phyloP scores from a whole-genome alignment of 768 basidiomycete genomes.

The Lentinula sp. region DNA sequence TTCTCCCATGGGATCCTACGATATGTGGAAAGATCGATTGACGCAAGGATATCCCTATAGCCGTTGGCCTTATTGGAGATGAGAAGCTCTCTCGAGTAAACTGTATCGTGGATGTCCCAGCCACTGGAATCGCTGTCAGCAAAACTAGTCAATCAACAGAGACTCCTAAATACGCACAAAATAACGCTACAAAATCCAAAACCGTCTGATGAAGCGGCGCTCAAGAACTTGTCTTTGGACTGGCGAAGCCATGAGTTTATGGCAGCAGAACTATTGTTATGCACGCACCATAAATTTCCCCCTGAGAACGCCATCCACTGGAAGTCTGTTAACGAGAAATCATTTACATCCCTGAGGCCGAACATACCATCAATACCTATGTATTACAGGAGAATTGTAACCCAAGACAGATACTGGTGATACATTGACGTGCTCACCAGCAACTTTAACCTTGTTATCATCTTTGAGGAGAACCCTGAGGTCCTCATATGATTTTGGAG shows the following conservation, averaged over 20 bases:
- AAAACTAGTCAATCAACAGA: not conserved
- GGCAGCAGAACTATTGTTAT: not conserved
- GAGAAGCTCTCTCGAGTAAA: conserved; percentile 79
- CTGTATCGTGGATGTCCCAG: conserved; percentile 88
- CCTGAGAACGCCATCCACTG: conserved; percentile 89
- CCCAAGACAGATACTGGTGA: not conserved
- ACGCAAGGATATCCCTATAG: conserved; percentile 82
- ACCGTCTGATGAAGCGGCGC: conserved; percentile 70
- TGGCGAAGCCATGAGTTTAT: conserved; percentile 22
- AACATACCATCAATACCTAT: conserved; percentile 64
- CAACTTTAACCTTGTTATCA: conserved; percentile 90
- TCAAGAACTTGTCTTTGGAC: conserved; percentile 90
- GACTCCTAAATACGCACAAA: conserved; percentile 51
- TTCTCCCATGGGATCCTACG: conserved; percentile 91
- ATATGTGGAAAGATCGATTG: conserved; percentile 81
- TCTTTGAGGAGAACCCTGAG: conserved; percentile 44
- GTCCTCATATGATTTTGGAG: conserved; percentile 35
- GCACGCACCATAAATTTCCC: conserved; percentile 83
- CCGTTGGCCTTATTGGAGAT: conserved; percentile 93
- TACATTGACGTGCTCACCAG: conserved; percentile 46
- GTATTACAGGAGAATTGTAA: not conserved
- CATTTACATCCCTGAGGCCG: not conserved
- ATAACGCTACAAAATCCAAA: conserved; percentile 94
- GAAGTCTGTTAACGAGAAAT: not conserved
- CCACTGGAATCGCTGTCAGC: conserved; percentile 37